Evolutionary conservation across 768 basidiomycete species (phyloP).

Genomic region (Collybiopsis luxurians): DNA sequence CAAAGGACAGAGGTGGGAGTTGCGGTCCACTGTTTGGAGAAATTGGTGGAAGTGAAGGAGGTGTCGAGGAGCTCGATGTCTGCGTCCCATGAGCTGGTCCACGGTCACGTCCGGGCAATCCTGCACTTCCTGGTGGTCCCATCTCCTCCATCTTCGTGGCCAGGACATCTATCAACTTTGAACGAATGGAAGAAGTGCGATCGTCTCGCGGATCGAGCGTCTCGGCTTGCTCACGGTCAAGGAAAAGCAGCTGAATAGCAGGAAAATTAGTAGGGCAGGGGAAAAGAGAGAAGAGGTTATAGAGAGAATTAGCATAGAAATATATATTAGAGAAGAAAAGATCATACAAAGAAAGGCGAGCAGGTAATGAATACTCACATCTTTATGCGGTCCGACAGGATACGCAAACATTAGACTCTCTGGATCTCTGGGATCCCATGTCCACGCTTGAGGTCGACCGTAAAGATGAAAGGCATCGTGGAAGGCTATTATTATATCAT

Average conservation of each 20-base stretch:
- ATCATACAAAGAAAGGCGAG: background rate
- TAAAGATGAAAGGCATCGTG: conserved; percentile 89
- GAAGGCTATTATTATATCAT: conserved; percentile 45
- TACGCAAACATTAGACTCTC: conserved; percentile 91
- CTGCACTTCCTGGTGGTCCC: conserved; percentile 10
- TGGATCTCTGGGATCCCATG: conserved; percentile 86
- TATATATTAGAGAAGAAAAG: background rate
- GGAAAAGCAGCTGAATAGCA: conserved; percentile 68
- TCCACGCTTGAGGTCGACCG: conserved; percentile 82
- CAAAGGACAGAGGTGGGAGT: conserved; percentile 61
- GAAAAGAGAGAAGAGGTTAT: too few species aligned
- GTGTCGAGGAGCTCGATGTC: conserved; percentile 9
- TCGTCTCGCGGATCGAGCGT: conserved; percentile 75
- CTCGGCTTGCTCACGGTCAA: conserved; percentile 82
- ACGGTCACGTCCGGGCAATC: background rate
- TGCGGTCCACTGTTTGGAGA: conserved; percentile 35
- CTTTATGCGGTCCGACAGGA: conserved; percentile 79
- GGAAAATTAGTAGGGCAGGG: too few species aligned
- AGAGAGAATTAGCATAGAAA: too few species aligned
- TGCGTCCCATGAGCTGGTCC: conserved; percentile 12
- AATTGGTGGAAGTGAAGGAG: conserved; percentile 34
- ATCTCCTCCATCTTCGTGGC: conserved; percentile 57
- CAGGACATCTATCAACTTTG: conserved; percentile 59
- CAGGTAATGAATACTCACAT: conserved; percentile 49
- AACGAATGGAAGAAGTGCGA: conserved; percentile 67